These are phyloP conservation scores for Fraxinus americana DNA, from an alignment of 257 asterid species.

Conservation along the genomic window DNA sequence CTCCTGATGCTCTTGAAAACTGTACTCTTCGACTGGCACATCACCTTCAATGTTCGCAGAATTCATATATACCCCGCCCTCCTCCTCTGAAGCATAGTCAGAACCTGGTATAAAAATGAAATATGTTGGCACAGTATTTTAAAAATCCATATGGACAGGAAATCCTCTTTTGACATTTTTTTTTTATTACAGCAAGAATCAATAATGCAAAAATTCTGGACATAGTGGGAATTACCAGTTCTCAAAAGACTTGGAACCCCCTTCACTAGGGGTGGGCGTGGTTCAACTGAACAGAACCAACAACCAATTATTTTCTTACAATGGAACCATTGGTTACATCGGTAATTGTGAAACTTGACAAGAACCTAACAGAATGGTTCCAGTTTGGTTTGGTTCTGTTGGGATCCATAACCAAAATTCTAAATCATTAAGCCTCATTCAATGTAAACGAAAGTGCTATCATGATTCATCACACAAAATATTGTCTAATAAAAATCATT, in stretches of 20 bases:
- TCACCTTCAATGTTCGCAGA: slow-evolving; percentile 39
- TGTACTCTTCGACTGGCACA: slow-evolving; percentile 36
- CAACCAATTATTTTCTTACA: too few relatives aligned
- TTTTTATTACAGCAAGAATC: neutral
- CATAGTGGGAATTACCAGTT: neutral
- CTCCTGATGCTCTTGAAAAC: slow-evolving; percentile 35
- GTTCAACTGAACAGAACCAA: too few relatives aligned
- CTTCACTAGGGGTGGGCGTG: neutral
- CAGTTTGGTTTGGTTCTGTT: too few relatives aligned
- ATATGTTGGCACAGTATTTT: neutral
- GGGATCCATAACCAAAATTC: too few relatives aligned
- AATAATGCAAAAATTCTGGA: neutral
- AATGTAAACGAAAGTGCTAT: too few relatives aligned
- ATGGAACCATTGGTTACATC: too few relatives aligned
- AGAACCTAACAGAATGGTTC: too few relatives aligned
- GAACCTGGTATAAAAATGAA: slow-evolving; percentile 27
- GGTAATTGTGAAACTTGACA: too few relatives aligned
- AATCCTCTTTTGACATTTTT: neutral
- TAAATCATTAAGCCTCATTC: too few relatives aligned
- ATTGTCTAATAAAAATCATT: too few relatives aligned
- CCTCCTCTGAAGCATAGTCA: slow-evolving; percentile 46
- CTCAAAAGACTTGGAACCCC: neutral
- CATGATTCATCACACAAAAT: too few relatives aligned
- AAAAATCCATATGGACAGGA: neutral
- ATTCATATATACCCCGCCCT: slow-evolving; percentile 37